Evolutionary conservation across 2,329 filamentous ascomycete genomes (phyloP).

Genomic region (Pestalotiopsis sp.): DNA sequence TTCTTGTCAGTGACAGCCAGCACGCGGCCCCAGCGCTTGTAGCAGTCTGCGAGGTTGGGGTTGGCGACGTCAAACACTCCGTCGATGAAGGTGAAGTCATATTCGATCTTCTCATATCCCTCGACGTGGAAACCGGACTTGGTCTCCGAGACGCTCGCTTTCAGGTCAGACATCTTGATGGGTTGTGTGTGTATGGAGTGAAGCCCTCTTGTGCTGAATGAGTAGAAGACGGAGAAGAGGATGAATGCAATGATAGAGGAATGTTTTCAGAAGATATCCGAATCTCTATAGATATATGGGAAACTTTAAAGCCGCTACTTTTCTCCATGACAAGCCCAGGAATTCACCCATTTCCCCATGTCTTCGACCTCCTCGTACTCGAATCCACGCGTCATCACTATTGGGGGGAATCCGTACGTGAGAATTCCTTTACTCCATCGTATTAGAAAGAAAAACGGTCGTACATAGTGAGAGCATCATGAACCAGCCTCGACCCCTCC

Average conservation of each 20-base stretch:
- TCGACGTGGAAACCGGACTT: conserved; percentile 69
- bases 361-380: background rate
- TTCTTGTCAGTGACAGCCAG: conserved; percentile 73
- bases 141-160: conserved; percentile 66
- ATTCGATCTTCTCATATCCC: conserved; percentile 77
- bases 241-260: background rate
- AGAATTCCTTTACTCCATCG: background rate
- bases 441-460: background rate
- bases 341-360: background rate
- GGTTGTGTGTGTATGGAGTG: background rate
- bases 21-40: conserved; percentile 65
- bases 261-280: background rate
- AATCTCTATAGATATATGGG: conserved; percentile 1
- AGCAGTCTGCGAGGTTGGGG: conserved; percentile 64
- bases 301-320: conserved; percentile 13
- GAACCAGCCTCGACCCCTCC: background rate
- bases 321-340: background rate
- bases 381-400: conserved; percentile 14
- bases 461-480: conserved; percentile 2
- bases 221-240: background rate
- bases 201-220: background rate
- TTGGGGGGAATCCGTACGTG: background rate
- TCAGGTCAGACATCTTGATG: conserved; percentile 68
- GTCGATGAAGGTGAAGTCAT: conserved; percentile 75
- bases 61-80: conserved; percentile 66